Evolutionary conservation across 805 yeast genomes (phyloP), one percentile per base, ranked within the genome.

Genomic region (Saccharomycopsis selenospora): DNA sequence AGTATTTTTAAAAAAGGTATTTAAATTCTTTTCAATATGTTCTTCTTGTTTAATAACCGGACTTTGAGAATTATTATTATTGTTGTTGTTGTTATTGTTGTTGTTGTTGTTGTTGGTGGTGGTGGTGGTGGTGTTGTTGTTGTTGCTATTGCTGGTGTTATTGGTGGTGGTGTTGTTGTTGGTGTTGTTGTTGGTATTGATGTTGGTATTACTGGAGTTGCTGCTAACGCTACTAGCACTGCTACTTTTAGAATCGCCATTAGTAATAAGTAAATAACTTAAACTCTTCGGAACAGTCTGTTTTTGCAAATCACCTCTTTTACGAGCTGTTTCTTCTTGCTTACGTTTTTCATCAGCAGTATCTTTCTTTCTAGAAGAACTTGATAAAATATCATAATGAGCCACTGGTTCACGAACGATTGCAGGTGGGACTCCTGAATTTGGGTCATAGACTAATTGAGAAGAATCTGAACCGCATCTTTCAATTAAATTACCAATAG

Each of bases 381-480:
- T 44, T 3, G 50, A 45, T 7, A 65, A 66, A 17, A 67, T 54
- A 3, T 66, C 61, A 50, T 64, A 67, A 54, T 68, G 69, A 26
- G 63, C 57, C 28, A 66, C 58, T 5, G 69, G 72, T 27, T 70
- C 69, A 55, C 83, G 68, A 10, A 71, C 71, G 17, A 73, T 65
- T 1, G 82, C 82, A 13, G 82, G 82, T 11, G 82, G 82, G 76
- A 78, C 73, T 17, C 81, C 82, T 13, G 18, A 14, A 7, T 24
- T 13, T 2, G 17, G 14, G 23, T 54, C 20, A 56, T 73, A 72
- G n/a, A 77, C 68, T 24, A 77, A 63, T 54, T 78, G 82, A 1
- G 79, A 68, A 3, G 82, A 73, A 59, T 77, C 79, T 1, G 82
- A 80, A 0, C 83, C 82, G 66, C 83, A 77, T 56, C 82, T 66